Evolutionary conservation across 805 yeast species (phyloP).

Genomic region (Lachancea thermotolerans): DNA sequence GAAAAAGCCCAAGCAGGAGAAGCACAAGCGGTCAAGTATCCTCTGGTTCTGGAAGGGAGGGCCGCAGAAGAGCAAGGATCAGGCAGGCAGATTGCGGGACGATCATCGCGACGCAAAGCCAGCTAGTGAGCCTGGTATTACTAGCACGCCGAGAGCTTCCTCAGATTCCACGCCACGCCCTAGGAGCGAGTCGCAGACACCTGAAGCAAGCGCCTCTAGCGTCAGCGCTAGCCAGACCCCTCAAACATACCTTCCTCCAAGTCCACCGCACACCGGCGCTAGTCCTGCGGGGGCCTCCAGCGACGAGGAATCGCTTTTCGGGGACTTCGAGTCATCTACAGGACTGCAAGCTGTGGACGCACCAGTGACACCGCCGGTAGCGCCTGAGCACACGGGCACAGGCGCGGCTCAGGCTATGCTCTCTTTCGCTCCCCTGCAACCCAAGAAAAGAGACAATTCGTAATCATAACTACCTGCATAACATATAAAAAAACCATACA

Average conservation of each 20-base stretch:
- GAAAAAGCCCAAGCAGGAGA: conserved; percentile 13
- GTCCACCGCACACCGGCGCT: too few species aligned
- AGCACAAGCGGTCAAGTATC: conserved; percentile 14
- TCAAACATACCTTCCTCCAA: too few species aligned
- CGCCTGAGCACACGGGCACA: too few species aligned
- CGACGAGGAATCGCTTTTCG: conserved; percentile 22
- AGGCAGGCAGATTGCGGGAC: background rate
- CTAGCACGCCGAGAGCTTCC: background rate
- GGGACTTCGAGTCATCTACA: conserved; percentile 17
- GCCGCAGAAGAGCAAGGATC: background rate
- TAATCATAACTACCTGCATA: conserved; percentile 1
- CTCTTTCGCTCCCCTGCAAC: conserved; percentile 26
- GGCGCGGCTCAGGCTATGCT: conserved; percentile 7
- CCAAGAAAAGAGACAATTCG: conserved; percentile 16
- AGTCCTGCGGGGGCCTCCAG: too few species aligned
- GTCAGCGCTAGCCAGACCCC: too few species aligned
- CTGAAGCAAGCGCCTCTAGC: too few species aligned
- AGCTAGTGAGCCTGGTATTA: background rate
- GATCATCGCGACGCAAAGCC: background rate
- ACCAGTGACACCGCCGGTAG: too few species aligned
- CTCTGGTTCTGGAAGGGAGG: conserved; percentile 23
- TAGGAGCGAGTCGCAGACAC: background rate
- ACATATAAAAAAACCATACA: background rate
- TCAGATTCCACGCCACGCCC: background rate
- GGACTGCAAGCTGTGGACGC: background rate